Evolutionary conservation across 108 stramenopile genomes (phyloP), one percentile per base, ranked within the genome.

Genomic region (Asterionellopsis glacialis): DNA sequence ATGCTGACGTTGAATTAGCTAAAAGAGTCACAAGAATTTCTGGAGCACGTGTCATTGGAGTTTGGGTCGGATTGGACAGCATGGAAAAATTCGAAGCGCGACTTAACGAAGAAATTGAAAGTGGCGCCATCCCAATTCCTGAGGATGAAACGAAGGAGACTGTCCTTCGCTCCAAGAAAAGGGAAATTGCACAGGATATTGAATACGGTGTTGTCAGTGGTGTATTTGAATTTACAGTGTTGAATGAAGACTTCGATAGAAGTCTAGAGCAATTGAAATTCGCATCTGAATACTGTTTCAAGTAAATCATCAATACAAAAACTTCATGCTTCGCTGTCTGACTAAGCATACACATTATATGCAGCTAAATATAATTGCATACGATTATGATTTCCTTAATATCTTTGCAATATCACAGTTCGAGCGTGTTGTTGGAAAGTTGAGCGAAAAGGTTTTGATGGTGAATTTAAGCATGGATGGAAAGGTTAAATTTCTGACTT

Each of bases 221-320:
- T n/a, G 63, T 90, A 22, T 93, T 93, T 68, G 88, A 93, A 64
- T 93, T 90, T 65, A 90, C 88, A n/a, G 77, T 90, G 47, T 57
- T 90, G 55, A 90, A 85, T 59, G 79, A 85, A 40, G 75, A 85
- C 61, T 42, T 76, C 48, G 84, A 81, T 11, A 51, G 73, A 18
- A 88, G 85, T 64, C 21, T 87, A 56, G 57, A 57, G 45, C 74
- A 88, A 68, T 53, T 92, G 25, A 64, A 74, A 59, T 74, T 82
- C 39, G 87, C 90, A 0, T 81, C 85, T 2, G 69, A 51, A 26
- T 92, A 83, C 64, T 82, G 79, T 45, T 90, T 85, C 53, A 80
- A 81, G 62, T 80, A 78, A 23, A 33, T 33, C 33, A 33, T 33
- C 7, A 33, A 33, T 5, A 7, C 33, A 33, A 33, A 33, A 5